phyloP scores from a whole-genome alignment of 2,329 filamentous ascomycete genomes.

The Fusarium sp. region DNA sequence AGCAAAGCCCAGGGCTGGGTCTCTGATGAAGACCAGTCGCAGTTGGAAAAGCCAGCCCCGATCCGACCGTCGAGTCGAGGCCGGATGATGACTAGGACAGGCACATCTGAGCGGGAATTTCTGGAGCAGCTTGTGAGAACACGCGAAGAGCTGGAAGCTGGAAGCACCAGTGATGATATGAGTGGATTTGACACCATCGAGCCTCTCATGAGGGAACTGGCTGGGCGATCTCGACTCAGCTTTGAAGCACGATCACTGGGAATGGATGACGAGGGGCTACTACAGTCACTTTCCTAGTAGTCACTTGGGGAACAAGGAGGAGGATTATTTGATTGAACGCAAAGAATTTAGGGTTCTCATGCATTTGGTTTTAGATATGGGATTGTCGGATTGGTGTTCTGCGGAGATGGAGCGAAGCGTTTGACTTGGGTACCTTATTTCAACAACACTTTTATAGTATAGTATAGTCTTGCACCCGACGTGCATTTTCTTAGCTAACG shows the following conservation, averaged over 20 bases:
- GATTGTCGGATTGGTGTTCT: neutral
- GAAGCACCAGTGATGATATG: conserved; percentile 46
- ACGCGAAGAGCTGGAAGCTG: conserved; percentile 42
- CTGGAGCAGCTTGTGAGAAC: conserved; percentile 47
- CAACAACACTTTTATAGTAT: neutral
- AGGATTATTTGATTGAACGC: neutral
- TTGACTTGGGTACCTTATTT: conserved; percentile 17
- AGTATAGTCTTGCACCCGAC: conserved; percentile 39
- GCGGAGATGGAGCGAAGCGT: conserved; percentile 28
- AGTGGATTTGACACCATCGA: conserved; percentile 57
- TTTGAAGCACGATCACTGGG: conserved; percentile 45
- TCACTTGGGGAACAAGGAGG: neutral
- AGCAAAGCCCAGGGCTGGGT: conserved; percentile 46
- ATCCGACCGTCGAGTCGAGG: conserved; percentile 34
- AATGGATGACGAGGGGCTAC: conserved; percentile 35
- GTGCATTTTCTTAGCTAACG: conserved; percentile 38
- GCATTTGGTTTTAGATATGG: neutral
- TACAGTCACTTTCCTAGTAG: conserved; percentile 34
- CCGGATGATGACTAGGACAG: conserved; percentile 41
- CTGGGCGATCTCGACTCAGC: conserved; percentile 47
- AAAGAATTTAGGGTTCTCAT: neutral
- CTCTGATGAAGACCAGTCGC: conserved; percentile 49
- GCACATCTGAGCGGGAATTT: conserved; percentile 48
- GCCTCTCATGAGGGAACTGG: conserved; percentile 59
- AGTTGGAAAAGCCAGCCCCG: conserved; percentile 13